Conservation (phyloP, 78 protist genomes). For the Cavenderia fasciculata region DNA sequence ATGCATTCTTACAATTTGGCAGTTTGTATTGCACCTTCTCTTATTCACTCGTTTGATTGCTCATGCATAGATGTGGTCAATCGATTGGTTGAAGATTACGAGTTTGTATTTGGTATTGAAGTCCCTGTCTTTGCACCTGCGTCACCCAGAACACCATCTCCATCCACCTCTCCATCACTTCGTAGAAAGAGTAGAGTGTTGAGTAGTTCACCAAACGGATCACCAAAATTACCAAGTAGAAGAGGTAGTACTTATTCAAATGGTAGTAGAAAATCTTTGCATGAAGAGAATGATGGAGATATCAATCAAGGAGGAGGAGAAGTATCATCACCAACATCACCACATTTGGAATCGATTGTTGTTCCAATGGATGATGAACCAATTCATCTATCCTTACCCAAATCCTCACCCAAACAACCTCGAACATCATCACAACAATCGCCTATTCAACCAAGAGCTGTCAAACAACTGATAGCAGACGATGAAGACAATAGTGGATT, state of each 20-base stretch:
- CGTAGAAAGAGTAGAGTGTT: background rate
- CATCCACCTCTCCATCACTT: background rate
- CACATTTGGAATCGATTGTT: background rate
- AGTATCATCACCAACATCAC: background rate
- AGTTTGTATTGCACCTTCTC: conserved; percentile 66
- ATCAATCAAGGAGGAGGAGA: background rate
- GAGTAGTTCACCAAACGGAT: background rate
- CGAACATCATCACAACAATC: too few relatives aligned
- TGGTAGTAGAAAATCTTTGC: too few relatives aligned
- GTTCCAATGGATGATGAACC: too few relatives aligned
- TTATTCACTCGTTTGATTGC: conserved; percentile 52
- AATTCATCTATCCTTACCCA: too few relatives aligned
- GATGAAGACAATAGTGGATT: too few relatives aligned
- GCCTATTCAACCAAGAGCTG: too few relatives aligned
- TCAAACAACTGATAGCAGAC: too few relatives aligned
- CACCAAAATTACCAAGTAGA: background rate
- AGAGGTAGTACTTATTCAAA: conserved; percentile 1
- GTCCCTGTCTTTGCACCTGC: background rate
- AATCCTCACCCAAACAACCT: too few relatives aligned
- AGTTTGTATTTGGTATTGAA: conserved; percentile 33
- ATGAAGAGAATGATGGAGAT: conserved; percentile 10
- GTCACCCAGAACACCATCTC: background rate
- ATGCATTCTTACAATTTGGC: conserved; percentile 56
- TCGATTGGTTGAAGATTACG: conserved; percentile 37
- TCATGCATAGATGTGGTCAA: conserved; percentile 37